Base-by-base conservation (phyloP, 139 green algal species). In the Chlorella ohadii region DNA sequence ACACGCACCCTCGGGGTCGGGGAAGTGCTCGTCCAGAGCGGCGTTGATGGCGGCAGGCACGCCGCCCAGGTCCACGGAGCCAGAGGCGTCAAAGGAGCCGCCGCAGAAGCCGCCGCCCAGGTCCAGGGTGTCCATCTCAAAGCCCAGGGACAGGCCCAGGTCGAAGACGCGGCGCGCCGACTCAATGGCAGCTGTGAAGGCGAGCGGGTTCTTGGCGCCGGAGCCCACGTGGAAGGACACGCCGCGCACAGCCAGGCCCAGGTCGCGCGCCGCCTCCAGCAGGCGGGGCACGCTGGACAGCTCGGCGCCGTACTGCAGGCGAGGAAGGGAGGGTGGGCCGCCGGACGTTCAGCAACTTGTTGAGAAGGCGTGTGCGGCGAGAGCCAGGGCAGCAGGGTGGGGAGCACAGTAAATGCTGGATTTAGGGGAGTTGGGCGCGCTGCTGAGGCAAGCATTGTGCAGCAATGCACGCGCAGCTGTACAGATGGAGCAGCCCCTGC, bases 141-240 rank as follows among this genome's bases (percentile, higher is more conserved):
- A 96, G 61, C 97, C 97, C 41, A 95, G 72, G 2, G 72, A 63
- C 22, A 85, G 59, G 17, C 91, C 97, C 70, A 93, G 73, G 76
- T 98, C 93, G 86, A 99, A 99, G 0, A 82, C 72, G n/a, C 39
- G 25, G 65, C 81, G 81, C 33, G 86, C 79, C 4, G 72, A 20
- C 63, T 89, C 74, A 15, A 89, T 83, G 51, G 39, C 97, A 12
- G 87, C 84, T 5, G 83, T 82, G 75, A 97, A 98, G 38, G 95
- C 91, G 3, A 83, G 87, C 15, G 95, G 91, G 90, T 98, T 95
- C 72, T 92, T 92, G 76, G 92, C 94, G 27, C 94, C 97, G 56
- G 86, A 95, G 84, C 97, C 97, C 7, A 99, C 97, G 88, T 99
- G 97, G 93, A 99, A 99, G 33, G 91, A 94, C 2, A 99, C 93